phyloP scores from a whole-genome alignment of 192 early-diverging fungal species.

The Kappamyces sp. region DNA sequence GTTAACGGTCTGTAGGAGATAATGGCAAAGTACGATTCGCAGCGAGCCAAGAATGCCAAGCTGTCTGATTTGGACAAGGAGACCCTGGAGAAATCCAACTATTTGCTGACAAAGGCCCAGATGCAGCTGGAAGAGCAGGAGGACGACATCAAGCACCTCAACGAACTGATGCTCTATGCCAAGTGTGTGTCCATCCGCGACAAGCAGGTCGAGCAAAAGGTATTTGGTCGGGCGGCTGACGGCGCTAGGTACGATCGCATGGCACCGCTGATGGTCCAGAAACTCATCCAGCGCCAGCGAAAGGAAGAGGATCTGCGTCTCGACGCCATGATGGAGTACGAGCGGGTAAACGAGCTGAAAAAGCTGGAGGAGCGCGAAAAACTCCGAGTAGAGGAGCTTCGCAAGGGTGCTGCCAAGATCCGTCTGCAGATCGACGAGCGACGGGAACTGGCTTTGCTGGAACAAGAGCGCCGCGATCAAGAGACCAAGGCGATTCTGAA shows the following conservation, averaged over 20 bases:
- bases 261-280: slow-evolving; percentile 19
- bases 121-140: slow-evolving; percentile 60
- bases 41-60: slow-evolving; percentile 40
- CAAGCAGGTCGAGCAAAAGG: slow-evolving; percentile 54
- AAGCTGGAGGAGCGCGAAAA: slow-evolving; percentile 46
- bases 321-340: slow-evolving; percentile 53
- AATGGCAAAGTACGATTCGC: slow-evolving; percentile 49
- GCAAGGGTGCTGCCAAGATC: slow-evolving; percentile 49
- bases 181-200: slow-evolving; percentile 61
- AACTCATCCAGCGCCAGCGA: slow-evolving; percentile 41
- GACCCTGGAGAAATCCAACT: slow-evolving; percentile 48
- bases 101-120: slow-evolving; percentile 52
- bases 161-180: slow-evolving; percentile 59
- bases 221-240: slow-evolving; percentile 10
- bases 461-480: slow-evolving; percentile 50
- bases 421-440: slow-evolving; percentile 50
- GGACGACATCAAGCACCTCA: slow-evolving; percentile 62
- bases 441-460: slow-evolving; percentile 45
- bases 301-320: slow-evolving; percentile 47
- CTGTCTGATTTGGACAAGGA: slow-evolving; percentile 44
- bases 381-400: slow-evolving; percentile 39
- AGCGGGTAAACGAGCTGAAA: slow-evolving; percentile 43
- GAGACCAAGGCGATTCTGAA: slow-evolving; percentile 53
- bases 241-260: neutral
- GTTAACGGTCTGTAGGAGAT: slow-evolving; percentile 19